These are phyloP conservation scores for Berkeleyomyces rouxiae DNA, from an alignment of 2,329 filamentous ascomycete genomes.

Conservation along the genomic window DNA sequence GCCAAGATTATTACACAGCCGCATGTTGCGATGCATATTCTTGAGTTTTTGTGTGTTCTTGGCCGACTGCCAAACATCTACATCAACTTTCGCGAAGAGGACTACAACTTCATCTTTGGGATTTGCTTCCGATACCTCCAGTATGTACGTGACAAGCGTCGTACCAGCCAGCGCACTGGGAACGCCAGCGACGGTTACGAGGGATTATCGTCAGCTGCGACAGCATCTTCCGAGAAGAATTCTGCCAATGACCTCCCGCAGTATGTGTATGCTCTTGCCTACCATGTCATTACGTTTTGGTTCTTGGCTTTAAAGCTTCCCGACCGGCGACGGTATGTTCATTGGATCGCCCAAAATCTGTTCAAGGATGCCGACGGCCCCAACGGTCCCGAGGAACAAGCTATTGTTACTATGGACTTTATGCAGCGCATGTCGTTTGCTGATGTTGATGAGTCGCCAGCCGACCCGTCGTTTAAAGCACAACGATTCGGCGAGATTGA, in stretches of 20 bases:
- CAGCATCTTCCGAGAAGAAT: slow-evolving; percentile 14
- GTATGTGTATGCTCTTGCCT: slow-evolving; percentile 86
- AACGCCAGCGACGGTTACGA: neutral
- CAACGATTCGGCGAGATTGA: slow-evolving; percentile 48
- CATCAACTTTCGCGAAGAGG: slow-evolving; percentile 76
- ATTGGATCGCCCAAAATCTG: slow-evolving; percentile 78
- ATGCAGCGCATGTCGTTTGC: slow-evolving; percentile 81
- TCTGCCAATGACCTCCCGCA: slow-evolving; percentile 61
- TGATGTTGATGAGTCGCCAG: slow-evolving; percentile 61
- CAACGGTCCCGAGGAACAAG: slow-evolving; percentile 72
- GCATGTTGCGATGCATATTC: slow-evolving; percentile 79
- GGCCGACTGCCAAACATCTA: slow-evolving; percentile 73
- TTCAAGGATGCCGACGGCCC: slow-evolving; percentile 60
- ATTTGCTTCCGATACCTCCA: slow-evolving; percentile 91
- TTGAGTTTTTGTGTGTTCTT: slow-evolving; percentile 85
- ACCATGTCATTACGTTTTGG: slow-evolving; percentile 94
- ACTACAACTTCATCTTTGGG: slow-evolving; percentile 86
- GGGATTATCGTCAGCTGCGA: slow-evolving; percentile 9
- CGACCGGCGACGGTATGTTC: slow-evolving; percentile 68
- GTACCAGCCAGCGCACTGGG: slow-evolving; percentile 28
- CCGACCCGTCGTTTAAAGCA: slow-evolving; percentile 47
- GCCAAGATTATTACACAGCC: slow-evolving; percentile 89
- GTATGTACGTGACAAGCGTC: slow-evolving; percentile 56
- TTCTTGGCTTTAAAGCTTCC: slow-evolving; percentile 77
- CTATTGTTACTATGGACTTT: slow-evolving; percentile 83